Base-by-base conservation (phyloP, 495 filamentous ascomycete species). In the Daldinia decipiens region DNA sequence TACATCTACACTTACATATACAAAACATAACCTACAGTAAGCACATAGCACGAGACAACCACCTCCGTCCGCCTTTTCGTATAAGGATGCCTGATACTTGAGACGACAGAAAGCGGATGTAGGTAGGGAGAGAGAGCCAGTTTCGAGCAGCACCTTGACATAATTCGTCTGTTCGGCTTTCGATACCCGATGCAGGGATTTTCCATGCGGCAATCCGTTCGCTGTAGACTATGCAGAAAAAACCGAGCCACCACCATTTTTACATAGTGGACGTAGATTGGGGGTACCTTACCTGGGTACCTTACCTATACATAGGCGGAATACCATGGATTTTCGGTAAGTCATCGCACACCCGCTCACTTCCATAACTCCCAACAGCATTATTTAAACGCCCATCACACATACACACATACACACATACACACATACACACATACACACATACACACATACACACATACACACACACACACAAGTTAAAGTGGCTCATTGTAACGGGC, bases 1-100 rank as follows among this genome's bases (percentile, higher is more conserved):
- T 52, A 52, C 50, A 32, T 17, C 1, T 36, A 13, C 2, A 27
- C 26, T 2, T 52, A 52, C 50, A 34, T 19, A 47, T 19, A 47
- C 21, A 47, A 47, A 47, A 64, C 32, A 63, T 57, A 62, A 72
- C 53, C 34, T 59, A 65, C 39, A 72, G 70, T 68, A 72, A 72
- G 70, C 69, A 59, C 34, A 32, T 17, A n/a, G 29, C 36, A 58
- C 21, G 50, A 53, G 50, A 53, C 50, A 53, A 12, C 43, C 17
- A 47, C 4, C 9, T 47, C 43, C 2, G n/a, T 47, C 43, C 43
- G 43, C 43, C 43, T 21, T 40, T 58, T 26, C 43, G 52, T 68
- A 59, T 62, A 59, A 13, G 50, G 39, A 60, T 64, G 59, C 43
- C 43, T 47, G 19, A 47, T 47, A 24, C 43, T 47, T 21, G 43